phyloP scores from a whole-genome alignment of 345 rosid genomes.

The Gossypium raimondii region DNA sequence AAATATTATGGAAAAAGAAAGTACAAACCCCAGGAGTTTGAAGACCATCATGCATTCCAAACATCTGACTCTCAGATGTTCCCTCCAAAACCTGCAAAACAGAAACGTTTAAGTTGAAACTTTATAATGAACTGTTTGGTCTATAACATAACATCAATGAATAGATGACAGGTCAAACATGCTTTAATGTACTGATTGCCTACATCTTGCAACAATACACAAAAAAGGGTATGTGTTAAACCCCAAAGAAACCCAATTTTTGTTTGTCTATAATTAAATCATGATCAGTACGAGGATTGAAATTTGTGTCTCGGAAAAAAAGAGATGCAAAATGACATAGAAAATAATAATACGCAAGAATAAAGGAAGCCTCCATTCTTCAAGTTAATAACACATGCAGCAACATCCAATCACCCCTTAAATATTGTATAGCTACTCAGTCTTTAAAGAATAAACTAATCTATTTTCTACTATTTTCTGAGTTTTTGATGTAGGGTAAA shows the following conservation, averaged over 20 bases:
- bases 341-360: not conserved
- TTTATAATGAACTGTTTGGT: not conserved
- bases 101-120: conserved; percentile 10
- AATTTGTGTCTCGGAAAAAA: not conserved
- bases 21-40: conserved; percentile 79
- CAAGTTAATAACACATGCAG: not conserved
- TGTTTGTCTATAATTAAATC: not conserved
- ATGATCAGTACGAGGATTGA: not conserved
- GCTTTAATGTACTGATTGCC: not conserved
- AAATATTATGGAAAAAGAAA: conserved; percentile 12
- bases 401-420: not conserved
- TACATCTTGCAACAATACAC: not conserved
- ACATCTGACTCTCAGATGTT: conserved; percentile 41
- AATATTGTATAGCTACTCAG: not conserved
- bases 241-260: not conserved
- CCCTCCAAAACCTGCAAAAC: conserved; percentile 53
- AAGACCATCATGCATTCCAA: conserved; percentile 44
- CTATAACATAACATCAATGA: conserved; percentile 3
- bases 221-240: not conserved
- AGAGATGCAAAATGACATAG: not conserved
- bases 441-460: not conserved
- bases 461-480: not conserved
- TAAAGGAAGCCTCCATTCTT: not conserved
- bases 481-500: conserved; percentile 12
- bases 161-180: not conserved